phyloP scores from a whole-genome alignment of 352 stramenopile genomes.

The Phytopythium kandeliae region DNA sequence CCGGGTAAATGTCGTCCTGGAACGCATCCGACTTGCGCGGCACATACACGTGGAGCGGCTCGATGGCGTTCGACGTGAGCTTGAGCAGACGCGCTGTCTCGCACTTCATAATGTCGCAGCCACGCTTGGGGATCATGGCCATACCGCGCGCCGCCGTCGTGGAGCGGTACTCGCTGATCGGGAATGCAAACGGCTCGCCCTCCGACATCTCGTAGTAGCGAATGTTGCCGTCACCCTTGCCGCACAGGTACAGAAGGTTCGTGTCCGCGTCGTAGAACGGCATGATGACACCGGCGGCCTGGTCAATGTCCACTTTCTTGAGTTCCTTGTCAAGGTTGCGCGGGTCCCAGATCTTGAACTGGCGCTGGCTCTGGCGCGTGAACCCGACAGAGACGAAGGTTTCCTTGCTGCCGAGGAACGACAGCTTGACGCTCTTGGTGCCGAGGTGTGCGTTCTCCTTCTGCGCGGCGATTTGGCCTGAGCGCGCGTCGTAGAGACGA shows the following conservation, averaged over 20 bases:
- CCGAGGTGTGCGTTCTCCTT: constrained; percentile 95
- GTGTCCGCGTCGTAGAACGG: constrained; percentile 99
- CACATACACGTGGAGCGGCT: constrained; percentile 95
- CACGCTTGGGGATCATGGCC: constrained; percentile 98
- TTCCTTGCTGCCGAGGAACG: constrained; percentile 93
- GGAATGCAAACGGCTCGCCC: constrained; percentile 91
- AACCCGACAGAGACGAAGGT: constrained; percentile 98
- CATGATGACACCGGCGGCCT: constrained; percentile 98
- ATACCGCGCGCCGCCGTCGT: constrained; percentile 96
- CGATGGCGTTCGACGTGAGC: constrained; percentile 95
- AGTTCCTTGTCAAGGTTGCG: constrained; percentile 91
- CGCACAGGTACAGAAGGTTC: constrained; percentile 97
- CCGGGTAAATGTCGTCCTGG: constrained; percentile 99
- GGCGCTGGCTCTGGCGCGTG: constrained; percentile 93
- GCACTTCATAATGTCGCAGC: constrained; percentile 96
- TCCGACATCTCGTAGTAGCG: constrained; percentile 98
- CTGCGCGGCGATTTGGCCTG: constrained; percentile 59
- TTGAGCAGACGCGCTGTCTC: constrained; percentile 96
- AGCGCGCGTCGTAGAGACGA: constrained; percentile 94
- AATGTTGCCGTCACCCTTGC: constrained; percentile 98
- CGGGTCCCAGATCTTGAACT: constrained; percentile 88
- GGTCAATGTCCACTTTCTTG: constrained; percentile 95
- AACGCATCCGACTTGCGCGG: constrained; percentile 99
- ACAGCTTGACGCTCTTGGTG: constrained; percentile 97
- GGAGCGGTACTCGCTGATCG: constrained; percentile 94